phyloP scores from a whole-genome alignment of 1,139 yeast genomes.

The Candida smagusa region DNA sequence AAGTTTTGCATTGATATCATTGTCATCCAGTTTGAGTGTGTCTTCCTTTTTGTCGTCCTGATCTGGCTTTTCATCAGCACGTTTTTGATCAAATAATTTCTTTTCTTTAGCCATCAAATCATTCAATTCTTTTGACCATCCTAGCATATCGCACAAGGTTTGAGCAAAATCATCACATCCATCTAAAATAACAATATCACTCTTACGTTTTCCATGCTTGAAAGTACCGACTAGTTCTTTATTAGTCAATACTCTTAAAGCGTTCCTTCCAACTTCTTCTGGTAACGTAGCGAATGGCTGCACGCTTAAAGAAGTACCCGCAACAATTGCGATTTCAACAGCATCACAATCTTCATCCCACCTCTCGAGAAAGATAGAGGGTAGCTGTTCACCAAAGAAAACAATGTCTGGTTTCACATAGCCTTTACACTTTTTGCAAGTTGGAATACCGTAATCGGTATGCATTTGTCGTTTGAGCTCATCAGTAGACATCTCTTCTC shows the following conservation, averaged over 20 bases:
- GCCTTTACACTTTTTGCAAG: slow-evolving; percentile 57
- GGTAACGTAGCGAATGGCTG: slow-evolving; percentile 88
- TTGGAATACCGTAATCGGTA: slow-evolving; percentile 43
- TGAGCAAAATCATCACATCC: slow-evolving; percentile 65
- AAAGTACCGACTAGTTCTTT: slow-evolving; percentile 77
- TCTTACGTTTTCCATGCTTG: slow-evolving; percentile 40
- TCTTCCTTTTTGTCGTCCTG: slow-evolving; percentile 3
- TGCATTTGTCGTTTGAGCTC: slow-evolving; percentile 45
- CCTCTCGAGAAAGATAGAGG: slow-evolving; percentile 57
- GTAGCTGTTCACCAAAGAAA: slow-evolving; percentile 87
- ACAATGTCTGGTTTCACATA: slow-evolving; percentile 90
- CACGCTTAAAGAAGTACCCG: slow-evolving; percentile 89
- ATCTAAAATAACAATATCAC: slow-evolving; percentile 59
- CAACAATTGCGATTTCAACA: slow-evolving; percentile 78
- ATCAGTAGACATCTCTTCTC: slow-evolving; percentile 48
- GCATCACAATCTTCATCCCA: slow-evolving; percentile 63
- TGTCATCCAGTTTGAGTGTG: background rate
- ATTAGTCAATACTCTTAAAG: slow-evolving; percentile 68
- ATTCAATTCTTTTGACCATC: slow-evolving; percentile 59
- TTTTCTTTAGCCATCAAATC: slow-evolving; percentile 23
- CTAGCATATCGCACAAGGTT: slow-evolving; percentile 50
- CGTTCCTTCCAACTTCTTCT: slow-evolving; percentile 47
- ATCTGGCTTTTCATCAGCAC: slow-evolving; percentile 3
- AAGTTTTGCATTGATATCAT: slow-evolving; percentile 1
- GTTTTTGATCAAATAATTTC: slow-evolving; percentile 8